Conservation (phyloP, 345 rosid species). For the Linum tenue region DNA sequence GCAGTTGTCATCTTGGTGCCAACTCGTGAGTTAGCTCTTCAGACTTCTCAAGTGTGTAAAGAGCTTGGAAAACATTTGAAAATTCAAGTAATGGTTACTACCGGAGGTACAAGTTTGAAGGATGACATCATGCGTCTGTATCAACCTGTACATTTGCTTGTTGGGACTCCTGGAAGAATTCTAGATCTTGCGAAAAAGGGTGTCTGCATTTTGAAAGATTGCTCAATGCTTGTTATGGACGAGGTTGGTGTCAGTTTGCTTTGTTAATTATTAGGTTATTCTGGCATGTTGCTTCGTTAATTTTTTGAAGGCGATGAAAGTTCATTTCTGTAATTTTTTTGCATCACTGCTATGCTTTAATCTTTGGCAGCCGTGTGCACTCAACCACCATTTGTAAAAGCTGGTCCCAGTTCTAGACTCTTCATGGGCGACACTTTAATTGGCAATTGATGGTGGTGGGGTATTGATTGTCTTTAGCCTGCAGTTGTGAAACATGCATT, state of each 20-base stretch:
- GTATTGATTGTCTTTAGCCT: no score
- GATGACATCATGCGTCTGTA: conserved; percentile 99
- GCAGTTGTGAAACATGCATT: no score
- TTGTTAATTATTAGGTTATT: background rate
- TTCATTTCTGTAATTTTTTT: conserved; percentile 2
- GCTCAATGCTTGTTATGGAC: conserved; percentile 96
- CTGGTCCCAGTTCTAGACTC: background rate
- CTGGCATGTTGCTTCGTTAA: background rate
- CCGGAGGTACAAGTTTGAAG: conserved; percentile 98
- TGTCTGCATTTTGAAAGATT: conserved; percentile 87
- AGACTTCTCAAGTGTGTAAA: conserved; percentile 98
- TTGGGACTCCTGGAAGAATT: conserved; percentile 99
- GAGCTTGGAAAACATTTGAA: conserved; percentile 93
- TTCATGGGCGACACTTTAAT: background rate
- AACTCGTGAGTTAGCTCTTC: conserved; percentile 94
- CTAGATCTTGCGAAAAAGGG: conserved; percentile 94
- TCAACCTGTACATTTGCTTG: conserved; percentile 95
- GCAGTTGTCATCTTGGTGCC: conserved; percentile 95
- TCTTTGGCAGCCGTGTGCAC: background rate
- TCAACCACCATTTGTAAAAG: background rate
- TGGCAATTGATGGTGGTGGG: background rate
- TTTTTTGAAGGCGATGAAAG: background rate
- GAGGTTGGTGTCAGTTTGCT: conserved; percentile 37
- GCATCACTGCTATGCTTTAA: background rate
- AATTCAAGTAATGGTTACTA: conserved; percentile 96